Evolutionary conservation across 1,284 basidiomycete species (phyloP).

Genomic region (Pyrrhoderma noxium): DNA sequence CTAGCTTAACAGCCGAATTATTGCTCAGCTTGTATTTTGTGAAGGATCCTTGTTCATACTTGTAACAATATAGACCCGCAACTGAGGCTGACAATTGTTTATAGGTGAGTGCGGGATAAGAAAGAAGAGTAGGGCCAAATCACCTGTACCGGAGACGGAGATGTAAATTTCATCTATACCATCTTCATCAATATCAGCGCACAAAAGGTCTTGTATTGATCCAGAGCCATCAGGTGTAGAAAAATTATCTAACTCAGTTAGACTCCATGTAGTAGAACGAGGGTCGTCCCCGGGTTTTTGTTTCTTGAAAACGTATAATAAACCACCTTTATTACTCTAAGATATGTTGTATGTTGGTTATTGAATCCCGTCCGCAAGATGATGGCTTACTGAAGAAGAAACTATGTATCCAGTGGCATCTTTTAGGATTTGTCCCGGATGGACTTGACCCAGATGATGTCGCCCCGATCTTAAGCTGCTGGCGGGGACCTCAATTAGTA

Average conservation of each 20-base stretch:
- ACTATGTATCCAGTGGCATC: slow-evolving; percentile 14
- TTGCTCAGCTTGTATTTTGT: slow-evolving; percentile 12
- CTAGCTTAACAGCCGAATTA: slow-evolving; percentile 6
- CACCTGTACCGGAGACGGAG: slow-evolving; percentile 11
- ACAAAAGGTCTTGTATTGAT: slow-evolving; percentile 11
- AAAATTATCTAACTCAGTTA: slow-evolving; percentile 10
- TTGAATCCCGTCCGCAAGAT: too few relatives aligned
- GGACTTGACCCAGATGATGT: slow-evolving; percentile 7
- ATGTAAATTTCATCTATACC: slow-evolving; percentile 15
- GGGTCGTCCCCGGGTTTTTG: background rate
- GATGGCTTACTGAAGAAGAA: slow-evolving; percentile 9
- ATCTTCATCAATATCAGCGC: slow-evolving; percentile 16
- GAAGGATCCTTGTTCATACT: slow-evolving; percentile 1
- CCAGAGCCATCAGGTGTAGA: background rate
- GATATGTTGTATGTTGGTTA: too few relatives aligned
- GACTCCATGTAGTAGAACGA: slow-evolving; percentile 11
- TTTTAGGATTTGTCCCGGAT: slow-evolving; percentile 1
- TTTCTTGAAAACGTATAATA: background rate
- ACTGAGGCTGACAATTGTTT: slow-evolving; percentile 1
- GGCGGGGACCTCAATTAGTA: background rate
- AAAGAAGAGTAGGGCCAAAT: background rate
- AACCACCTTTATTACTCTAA: slow-evolving; percentile 1
- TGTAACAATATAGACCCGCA: slow-evolving; percentile 14
- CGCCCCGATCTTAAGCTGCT: too few relatives aligned
- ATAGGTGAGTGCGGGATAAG: background rate